Conservation (phyloP, 139 green algal species). For the Micractinium sp. region DNA sequence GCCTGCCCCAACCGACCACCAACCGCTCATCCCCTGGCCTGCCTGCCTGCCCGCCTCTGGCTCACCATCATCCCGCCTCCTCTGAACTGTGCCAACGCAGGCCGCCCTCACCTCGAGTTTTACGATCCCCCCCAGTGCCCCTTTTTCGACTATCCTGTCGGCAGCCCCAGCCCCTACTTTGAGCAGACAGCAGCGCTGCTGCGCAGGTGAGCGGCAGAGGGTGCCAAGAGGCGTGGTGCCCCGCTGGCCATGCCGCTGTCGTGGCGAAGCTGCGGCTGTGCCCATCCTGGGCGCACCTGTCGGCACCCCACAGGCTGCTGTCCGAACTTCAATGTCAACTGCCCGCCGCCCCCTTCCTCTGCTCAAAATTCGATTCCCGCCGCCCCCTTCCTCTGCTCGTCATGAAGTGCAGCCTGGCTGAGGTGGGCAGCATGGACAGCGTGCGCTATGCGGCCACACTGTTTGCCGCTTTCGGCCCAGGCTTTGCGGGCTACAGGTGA, state of each 20-base stretch:
- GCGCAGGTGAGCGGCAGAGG: background rate
- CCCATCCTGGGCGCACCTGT: background rate
- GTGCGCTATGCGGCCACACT: slow-evolving; percentile 47
- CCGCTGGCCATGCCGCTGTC: background rate
- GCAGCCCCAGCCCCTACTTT: slow-evolving; percentile 62
- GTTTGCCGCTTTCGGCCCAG: slow-evolving; percentile 40
- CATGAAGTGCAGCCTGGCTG: background rate
- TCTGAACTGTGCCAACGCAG: background rate
- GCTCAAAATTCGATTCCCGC: background rate
- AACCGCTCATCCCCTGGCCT: no score
- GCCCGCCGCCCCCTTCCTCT: no score
- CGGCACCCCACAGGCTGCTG: background rate
- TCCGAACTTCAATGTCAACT: background rate
- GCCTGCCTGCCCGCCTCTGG: no score
- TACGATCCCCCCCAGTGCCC: slow-evolving; percentile 55
- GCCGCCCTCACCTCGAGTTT: slow-evolving; percentile 57
- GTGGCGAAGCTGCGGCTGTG: background rate
- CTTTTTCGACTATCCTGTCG: slow-evolving; percentile 59
- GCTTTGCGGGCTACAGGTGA: slow-evolving; percentile 65
- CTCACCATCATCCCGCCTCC: no score
- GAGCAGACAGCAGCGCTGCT: slow-evolving; percentile 59
- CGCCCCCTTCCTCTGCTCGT: background rate
- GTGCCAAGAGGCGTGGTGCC: background rate
- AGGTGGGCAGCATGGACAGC: slow-evolving; percentile 48
- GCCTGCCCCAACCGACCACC: no score